Percentiles rank a stretch among this genome's conserved stretches.
Evolutionary conservation across 2,329 filamentous ascomycete species (phyloP).

Genomic region (Aspergillus oerlinghausenensis): DNA sequence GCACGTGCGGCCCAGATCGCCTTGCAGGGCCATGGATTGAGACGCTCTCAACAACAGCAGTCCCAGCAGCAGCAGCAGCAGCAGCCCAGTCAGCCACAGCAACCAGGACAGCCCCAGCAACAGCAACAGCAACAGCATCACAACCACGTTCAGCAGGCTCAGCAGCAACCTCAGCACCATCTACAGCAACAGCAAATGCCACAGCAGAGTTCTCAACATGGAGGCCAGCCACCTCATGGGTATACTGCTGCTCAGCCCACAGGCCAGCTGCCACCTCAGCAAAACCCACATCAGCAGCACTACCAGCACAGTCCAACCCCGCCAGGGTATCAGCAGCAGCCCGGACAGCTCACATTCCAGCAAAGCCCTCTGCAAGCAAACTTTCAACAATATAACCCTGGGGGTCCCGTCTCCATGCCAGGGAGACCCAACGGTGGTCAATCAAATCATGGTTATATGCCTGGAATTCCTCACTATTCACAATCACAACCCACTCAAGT

Average conservation of each 20-base stretch:
- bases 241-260: constrained; percentile 32
- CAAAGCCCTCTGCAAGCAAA: constrained; percentile 37
- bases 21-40: constrained; percentile 40
- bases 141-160: constrained; percentile 19
- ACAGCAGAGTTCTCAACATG: constrained; percentile 22
- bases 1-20: constrained; percentile 46
- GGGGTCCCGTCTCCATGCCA: constrained; percentile 25
- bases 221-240: constrained; percentile 30
- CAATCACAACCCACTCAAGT: constrained; percentile 51
- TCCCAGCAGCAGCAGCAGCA: constrained; percentile 22
- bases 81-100: constrained; percentile 8
- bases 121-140: constrained; percentile 15
- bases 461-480: constrained; percentile 43
- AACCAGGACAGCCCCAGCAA: constrained; percentile 14
- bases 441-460: constrained; percentile 42
- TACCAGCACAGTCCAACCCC: constrained; percentile 35
- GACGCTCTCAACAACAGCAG: constrained; percentile 32
- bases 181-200: constrained; percentile 18
- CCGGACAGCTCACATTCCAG: constrained; percentile 33
- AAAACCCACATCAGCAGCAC: constrained; percentile 22
- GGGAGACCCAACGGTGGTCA: constrained; percentile 28
- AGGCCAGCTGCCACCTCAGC: constrained; percentile 18
- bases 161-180: constrained; percentile 19
- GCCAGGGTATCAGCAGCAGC: constrained; percentile 31
- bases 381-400: constrained; percentile 40